These are phyloP conservation scores for Debaryomyces coudertii DNA, from an alignment of 1,139 yeast genomes.

Conservation along the genomic window DNA sequence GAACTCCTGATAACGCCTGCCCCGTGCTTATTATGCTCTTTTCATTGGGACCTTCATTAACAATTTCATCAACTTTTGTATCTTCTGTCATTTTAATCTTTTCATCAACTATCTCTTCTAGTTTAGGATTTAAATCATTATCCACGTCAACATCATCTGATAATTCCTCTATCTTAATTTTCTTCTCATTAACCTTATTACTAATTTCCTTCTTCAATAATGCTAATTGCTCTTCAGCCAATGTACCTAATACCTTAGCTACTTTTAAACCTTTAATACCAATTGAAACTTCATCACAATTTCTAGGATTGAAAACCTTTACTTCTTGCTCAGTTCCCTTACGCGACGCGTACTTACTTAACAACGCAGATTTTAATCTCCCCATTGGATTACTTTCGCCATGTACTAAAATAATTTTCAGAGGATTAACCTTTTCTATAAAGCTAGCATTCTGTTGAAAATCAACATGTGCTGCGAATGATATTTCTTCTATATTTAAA, in stretches of 20 bases:
- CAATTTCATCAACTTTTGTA: constrained; percentile 21
- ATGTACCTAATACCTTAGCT: constrained; percentile 81
- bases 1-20: constrained; percentile 75
- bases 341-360: constrained; percentile 80
- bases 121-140: constrained; percentile 20
- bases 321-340: constrained; percentile 90
- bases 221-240: constrained; percentile 59
- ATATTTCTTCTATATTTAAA: constrained; percentile 87
- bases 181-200: constrained; percentile 24
- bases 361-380: constrained; percentile 85
- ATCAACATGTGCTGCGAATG: constrained; percentile 99
- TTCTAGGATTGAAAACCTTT: constrained; percentile 90
- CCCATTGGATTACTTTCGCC: constrained; percentile 99
- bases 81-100: constrained; percentile 13
- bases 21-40: constrained; percentile 30
- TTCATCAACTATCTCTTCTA: constrained; percentile 18
- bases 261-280: constrained; percentile 82
- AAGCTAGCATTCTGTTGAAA: constrained; percentile 91
- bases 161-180: constrained; percentile 17
- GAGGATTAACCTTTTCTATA: constrained; percentile 85
- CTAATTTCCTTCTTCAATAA: constrained; percentile 33
- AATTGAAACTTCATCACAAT: constrained; percentile 78
- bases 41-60: constrained; percentile 16
- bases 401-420: constrained; percentile 84
- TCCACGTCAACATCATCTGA: constrained; percentile 16